Base-by-base conservation (phyloP, 768 basidiomycete species). In the Lactarius akahatsu region DNA sequence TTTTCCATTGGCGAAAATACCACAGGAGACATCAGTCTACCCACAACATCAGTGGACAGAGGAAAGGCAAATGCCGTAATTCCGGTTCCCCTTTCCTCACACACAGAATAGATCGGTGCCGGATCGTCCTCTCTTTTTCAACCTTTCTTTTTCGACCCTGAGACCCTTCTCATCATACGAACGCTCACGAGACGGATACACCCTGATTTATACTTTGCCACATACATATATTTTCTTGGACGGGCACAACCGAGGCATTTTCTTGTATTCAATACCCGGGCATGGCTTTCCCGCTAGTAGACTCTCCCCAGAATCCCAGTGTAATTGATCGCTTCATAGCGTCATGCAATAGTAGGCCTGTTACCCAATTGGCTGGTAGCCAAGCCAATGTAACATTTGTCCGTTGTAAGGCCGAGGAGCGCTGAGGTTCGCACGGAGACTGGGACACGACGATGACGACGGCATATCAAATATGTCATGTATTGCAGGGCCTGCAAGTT, bases 241-340 rank as follows among this genome's bases (percentile, higher is more conserved):
- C 23, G n/a, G 38, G 40, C 59, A 30, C 41, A 41, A 9, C 3
- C 28, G 20, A 7, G 0, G 50, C 15, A 40, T 15, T 50, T 58
- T 52, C 32, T 54, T 32, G 63, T 56, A 56, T 56, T 55, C 11
- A 10, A 36, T 47, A 47, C 64, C 9, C n/a, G 18, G 40, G 34
- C 56, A 9, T n/a, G 43, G 23, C 23, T 15, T 50, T 36, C 34
- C n/a, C 32, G 45, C 40, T 52, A 26, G 57, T 64, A 47, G 57
- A 64, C 9, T 3, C 47, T 0, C 47, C 32, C 18, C 34, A 18
- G 36, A 57, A 36, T 26, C 13, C 56, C 56, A 30, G 18, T 45
- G 55, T 57, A 63, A 57, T 55, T 10, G 47, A 50, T 26, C 23
- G 13, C 13, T 26, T 26, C 50, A 52, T 52, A 52, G 23, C 23